phyloP scores from a whole-genome alignment of 805 yeast species.

The Yamadazyma insecticola region DNA sequence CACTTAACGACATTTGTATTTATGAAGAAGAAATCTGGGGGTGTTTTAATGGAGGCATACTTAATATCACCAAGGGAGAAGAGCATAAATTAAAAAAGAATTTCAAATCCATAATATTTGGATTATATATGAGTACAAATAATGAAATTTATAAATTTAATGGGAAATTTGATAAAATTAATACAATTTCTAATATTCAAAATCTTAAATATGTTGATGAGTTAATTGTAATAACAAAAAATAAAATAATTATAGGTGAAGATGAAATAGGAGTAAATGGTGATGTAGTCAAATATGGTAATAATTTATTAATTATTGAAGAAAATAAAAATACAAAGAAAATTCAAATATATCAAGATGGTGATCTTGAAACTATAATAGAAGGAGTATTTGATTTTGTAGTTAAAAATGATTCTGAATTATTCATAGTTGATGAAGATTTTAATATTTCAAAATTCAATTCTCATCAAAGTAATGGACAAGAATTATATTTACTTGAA shows the following conservation, averaged over 20 bases:
- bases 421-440: too few species aligned
- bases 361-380: conserved; percentile 1
- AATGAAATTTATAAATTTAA: conserved; percentile 6
- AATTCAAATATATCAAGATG: conserved; percentile 1
- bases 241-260: conserved; percentile 3
- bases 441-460: too few species aligned
- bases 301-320: conserved; percentile 1
- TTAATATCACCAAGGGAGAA: conserved; percentile 5
- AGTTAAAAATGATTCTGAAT: too few species aligned
- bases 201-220: not conserved
- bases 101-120: conserved; percentile 1
- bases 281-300: not conserved
- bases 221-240: not conserved
- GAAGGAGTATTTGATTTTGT: conserved; percentile 1
- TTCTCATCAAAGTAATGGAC: too few species aligned
- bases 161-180: too few species aligned
- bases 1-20: conserved; percentile 5
- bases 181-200: too few species aligned
- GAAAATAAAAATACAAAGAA: not conserved
- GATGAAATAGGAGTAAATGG: not conserved
- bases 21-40: conserved; percentile 8
- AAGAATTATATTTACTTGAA: not conserved
- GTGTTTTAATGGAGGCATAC: conserved; percentile 9
- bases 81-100: conserved; percentile 2
- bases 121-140: conserved; percentile 5